Evolutionary conservation across 306 rosid species (phyloP).

Genomic region (Potentilla sterilis): DNA sequence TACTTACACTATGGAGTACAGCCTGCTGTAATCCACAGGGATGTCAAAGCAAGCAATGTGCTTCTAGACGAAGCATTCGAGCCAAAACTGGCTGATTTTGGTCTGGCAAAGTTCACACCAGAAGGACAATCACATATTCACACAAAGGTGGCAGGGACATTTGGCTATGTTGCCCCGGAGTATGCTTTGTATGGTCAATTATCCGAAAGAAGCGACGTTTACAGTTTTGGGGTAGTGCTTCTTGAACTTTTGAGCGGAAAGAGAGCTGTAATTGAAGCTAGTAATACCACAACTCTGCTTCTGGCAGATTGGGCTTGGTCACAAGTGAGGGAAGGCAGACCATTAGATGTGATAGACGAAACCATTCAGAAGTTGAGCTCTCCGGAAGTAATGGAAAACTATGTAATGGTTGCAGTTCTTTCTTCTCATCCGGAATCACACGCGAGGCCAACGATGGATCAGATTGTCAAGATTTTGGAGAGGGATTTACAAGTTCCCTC

Average conservation of each 20-base stretch:
- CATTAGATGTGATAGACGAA: conserved; percentile 16
- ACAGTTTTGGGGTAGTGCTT: conserved; percentile 32
- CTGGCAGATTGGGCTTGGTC: conserved; percentile 37
- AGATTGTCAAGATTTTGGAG: conserved; percentile 29
- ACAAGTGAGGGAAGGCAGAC: conserved; percentile 25
- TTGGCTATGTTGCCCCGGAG: conserved; percentile 36
- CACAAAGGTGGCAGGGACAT: conserved; percentile 35
- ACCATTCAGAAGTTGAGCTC: conserved; percentile 20
- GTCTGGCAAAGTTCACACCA: conserved; percentile 32
- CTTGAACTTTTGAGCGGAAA: conserved; percentile 35
- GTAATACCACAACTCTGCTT: conserved; percentile 1
- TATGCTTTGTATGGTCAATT: conserved; percentile 33
- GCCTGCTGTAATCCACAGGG: conserved; percentile 32
- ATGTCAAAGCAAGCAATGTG: conserved; percentile 29
- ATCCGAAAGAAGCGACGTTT: conserved; percentile 28
- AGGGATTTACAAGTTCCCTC: conserved; percentile 12
- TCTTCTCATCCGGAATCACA: conserved; percentile 28
- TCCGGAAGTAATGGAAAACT: conserved; percentile 23
- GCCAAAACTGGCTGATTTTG: conserved; percentile 31
- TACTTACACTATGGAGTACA: conserved; percentile 30
- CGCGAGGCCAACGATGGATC: conserved; percentile 39
- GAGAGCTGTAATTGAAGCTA: conserved; percentile 18
- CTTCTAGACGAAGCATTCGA: conserved; percentile 32
- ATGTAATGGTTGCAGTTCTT: conserved; percentile 25
- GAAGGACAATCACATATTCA: conserved; percentile 33